Base-by-base conservation (phyloP, 306 rosid species). In the Fragaria ananassa region DNA sequence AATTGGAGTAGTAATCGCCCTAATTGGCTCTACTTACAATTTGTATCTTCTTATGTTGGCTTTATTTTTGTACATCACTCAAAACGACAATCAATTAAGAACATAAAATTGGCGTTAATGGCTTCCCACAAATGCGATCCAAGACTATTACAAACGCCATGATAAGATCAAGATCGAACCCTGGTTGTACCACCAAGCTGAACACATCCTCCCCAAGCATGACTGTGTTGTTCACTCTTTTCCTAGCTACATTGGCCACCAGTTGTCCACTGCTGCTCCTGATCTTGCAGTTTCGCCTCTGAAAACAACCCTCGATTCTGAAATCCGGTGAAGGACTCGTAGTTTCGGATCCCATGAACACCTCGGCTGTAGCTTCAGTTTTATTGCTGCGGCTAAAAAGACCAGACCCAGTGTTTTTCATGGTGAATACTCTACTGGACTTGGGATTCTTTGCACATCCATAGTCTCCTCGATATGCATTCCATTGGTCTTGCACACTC, bases 61-160 rank as follows among this genome's bases (percentile, higher is more conserved):
- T 10, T 73, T 44, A 62, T 61, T 79, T 39, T 27, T 63, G 71
- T 29, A 39, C 31, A 62, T 37, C 9, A 18, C 6, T 66, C 34
- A 8, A 41, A 21, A 27, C 3, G 42, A 69, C 14, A 31, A 66
- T 15, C 14, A 18, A 64, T 71, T 23, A 86, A 56, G 89, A 83
- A 75, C 89, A 86, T 76, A 86, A 72, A 68, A 86, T 23, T 2
- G 87, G 89, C 35, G 87, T 75, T 68, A 60, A 83, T 23, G 79
- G 58, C 74, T 83, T 86, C 29, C 42, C 73, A 73, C 78, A 74
- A 47, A 86, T 86, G 23, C 87, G 85, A 79, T 86, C 89, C 81
- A 86, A 83, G 11, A 86, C 45, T 60, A 86, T 63, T 15, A 86
- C 85, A 62, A 86, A 80, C 54, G 87, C 80, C 89, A 86, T 86